Evolutionary conservation across 148 eudicot species (phyloP), one percentile per base, ranked within the genome.

Genomic region (Oxyria digyna): DNA sequence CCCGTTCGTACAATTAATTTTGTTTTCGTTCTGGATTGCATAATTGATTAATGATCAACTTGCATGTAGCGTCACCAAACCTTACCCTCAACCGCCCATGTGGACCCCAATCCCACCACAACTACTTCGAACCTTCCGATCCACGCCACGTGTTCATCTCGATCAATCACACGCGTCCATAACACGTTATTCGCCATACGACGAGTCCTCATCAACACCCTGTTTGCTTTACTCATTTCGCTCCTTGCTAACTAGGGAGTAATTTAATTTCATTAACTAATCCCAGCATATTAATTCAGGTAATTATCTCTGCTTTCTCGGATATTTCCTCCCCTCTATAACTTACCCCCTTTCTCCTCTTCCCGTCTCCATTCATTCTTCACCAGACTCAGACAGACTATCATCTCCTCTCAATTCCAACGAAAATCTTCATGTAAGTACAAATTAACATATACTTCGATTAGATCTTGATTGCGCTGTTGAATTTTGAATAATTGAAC

Each of bases 21-120:
- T n/a, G n/a, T n/a, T n/a, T n/a, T n/a, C n/a, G n/a, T n/a, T n/a
- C n/a, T n/a, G n/a, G n/a, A n/a, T n/a, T n/a, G n/a, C n/a, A n/a
- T n/a, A n/a, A n/a, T n/a, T n/a, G n/a, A n/a, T n/a, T n/a, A n/a
- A n/a, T 33, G 37, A 33, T 33, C 55, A 20, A 15, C 21, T 50
- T 18, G 57, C 23, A 50, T 27, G 57, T 8, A 50, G 2, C 57
- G 11, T 50, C 57, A 50, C 57, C 57, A 8, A 50, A 50, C 57
- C 57, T 50, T 50, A 50, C 57, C 57, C 57, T 50, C 57, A 20
- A 6, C 57, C 57, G 57, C 57, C 57, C 57, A 50, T 6, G 57
- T 20, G 27, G 57, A 50, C 57, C 57, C 57, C 57, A 1, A 7
- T 27, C 20, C 57, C 57, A 20, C 57, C 57, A 50, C 57, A 8